A percentile compares a stretch with the other conserved stretches of the same genome.
These are phyloP conservation scores for Candida piceae DNA, from an alignment of 805 yeast genomes.

Conservation along the genomic window DNA sequence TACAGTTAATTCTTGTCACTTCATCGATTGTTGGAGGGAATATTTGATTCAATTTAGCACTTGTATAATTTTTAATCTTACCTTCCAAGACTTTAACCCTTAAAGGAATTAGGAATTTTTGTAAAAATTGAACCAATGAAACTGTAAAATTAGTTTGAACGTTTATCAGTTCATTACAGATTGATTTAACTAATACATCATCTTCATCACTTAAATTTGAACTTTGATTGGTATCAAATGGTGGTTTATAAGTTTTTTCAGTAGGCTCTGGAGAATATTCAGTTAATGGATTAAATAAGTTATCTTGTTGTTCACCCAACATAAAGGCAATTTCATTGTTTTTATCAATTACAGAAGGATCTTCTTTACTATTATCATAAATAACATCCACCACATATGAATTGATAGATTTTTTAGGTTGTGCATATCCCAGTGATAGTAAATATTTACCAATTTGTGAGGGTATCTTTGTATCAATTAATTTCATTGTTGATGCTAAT, in stretches of 20 bases:
- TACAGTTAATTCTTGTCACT: conserved; percentile 82
- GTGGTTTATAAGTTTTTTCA: conserved; percentile 64
- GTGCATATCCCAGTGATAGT: conserved; percentile 51
- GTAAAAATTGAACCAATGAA: conserved; percentile 67
- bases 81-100: conserved; percentile 63
- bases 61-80: conserved; percentile 47
- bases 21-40: conserved; percentile 97
- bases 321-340: conserved; percentile 74
- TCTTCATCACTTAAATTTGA: conserved; percentile 27
- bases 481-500: conserved; percentile 59
- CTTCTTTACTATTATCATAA: conserved; percentile 38
- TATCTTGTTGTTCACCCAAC: conserved; percentile 83
- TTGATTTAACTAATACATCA: conserved; percentile 38
- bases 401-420: conserved; percentile 36
- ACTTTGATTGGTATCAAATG: conserved; percentile 25
- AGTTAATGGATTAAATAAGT: conserved; percentile 79
- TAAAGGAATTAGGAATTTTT: conserved; percentile 72
- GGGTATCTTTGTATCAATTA: conserved; percentile 51
- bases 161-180: conserved; percentile 61
- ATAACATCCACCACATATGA: conserved; percentile 69
- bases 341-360: conserved; percentile 33
- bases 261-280: conserved; percentile 92
- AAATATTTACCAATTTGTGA: conserved; percentile 52
- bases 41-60: conserved; percentile 63
- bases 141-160: conserved; percentile 74